Evolutionary conservation across 305 asterid species (phyloP).

Genomic region (Lippia alba): DNA sequence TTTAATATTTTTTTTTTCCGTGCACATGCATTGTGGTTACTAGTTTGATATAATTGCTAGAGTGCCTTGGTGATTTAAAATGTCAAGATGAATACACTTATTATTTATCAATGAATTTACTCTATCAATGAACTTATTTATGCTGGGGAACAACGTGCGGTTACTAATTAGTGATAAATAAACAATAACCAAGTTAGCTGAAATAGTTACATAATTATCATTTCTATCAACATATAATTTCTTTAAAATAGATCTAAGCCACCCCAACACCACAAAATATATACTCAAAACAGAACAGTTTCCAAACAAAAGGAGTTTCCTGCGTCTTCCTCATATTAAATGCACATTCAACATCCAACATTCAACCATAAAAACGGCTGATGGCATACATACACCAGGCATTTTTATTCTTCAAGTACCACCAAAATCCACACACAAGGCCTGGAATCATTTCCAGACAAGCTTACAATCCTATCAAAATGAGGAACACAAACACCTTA

Average conservation of each 20-base stretch:
- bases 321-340: neutral
- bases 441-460: neutral
- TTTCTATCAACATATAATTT: no score
- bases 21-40: no score
- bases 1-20: no score
- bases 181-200: no score
- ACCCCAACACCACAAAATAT: neutral
- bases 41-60: no score
- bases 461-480: neutral
- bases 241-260: neutral
- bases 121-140: no score
- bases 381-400: slow-evolving; percentile 12
- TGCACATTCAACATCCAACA: neutral
- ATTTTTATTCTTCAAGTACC: slow-evolving; percentile 22
- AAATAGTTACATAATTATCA: no score
- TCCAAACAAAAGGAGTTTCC: neutral
- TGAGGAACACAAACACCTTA: neutral
- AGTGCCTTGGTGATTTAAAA: no score
- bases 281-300: neutral
- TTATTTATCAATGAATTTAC: no score
- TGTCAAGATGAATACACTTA: no score
- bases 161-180: no score
- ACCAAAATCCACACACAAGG: slow-evolving; percentile 6
- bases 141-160: no score
- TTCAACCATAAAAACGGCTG: neutral